These are phyloP conservation scores for Colletotrichum echinochloae DNA, from an alignment of 2,329 filamentous ascomycete species.

Conservation along the genomic window DNA sequence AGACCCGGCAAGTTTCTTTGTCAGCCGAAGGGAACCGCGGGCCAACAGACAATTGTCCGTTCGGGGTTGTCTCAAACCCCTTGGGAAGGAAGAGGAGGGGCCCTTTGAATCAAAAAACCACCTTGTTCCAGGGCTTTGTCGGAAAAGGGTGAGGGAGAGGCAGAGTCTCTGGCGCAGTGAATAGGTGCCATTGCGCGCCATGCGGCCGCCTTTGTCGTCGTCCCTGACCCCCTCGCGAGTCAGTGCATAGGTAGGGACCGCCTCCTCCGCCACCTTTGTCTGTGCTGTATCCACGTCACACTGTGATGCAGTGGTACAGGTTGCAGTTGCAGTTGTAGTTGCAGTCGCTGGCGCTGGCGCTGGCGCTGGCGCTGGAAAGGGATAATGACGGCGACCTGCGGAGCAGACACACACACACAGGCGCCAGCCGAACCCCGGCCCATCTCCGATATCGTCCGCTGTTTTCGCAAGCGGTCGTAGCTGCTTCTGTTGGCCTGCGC, in stretches of 20 bases:
- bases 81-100: background rate
- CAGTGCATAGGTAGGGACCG: background rate
- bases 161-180: background rate
- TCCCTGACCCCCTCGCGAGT: conserved; percentile 34
- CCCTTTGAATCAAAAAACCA: conserved; percentile 12
- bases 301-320: background rate
- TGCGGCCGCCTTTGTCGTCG: conserved; percentile 34
- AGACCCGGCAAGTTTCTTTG: too few relatives aligned
- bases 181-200: conserved; percentile 20
- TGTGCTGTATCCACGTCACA: conserved; percentile 20
- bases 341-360: background rate
- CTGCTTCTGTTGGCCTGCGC: background rate
- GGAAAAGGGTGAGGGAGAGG: background rate
- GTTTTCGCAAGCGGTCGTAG: too few relatives aligned
- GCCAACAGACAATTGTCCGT: conserved; percentile 14
- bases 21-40: conserved; percentile 31
- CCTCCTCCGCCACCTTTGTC: conserved; percentile 12
- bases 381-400: conserved; percentile 31
- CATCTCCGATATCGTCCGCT: conserved; percentile 43
- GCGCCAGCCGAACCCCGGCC: conserved; percentile 25
- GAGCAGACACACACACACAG: background rate
- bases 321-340: background rate
- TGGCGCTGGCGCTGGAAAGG: background rate
- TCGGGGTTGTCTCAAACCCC: background rate
- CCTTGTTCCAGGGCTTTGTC: conserved; percentile 21